Conservation (phyloP, 257 asterid species). For the Salvia rosmarinus region DNA sequence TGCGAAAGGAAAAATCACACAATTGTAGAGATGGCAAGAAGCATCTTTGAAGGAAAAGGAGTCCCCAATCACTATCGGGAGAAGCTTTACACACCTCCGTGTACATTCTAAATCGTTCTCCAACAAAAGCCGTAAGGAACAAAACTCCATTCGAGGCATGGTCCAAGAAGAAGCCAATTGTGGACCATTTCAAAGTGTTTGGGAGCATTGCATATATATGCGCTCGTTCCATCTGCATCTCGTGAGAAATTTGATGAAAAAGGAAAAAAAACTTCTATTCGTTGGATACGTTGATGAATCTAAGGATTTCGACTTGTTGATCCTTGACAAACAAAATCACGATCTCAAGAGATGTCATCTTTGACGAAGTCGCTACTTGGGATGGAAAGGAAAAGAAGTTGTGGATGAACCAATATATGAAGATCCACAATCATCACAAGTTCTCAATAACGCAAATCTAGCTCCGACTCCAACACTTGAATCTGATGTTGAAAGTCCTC, state of each 20-base stretch:
- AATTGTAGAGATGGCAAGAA: slow-evolving; percentile 20
- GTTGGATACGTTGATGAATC: background rate
- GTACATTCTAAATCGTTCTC: slow-evolving; percentile 26
- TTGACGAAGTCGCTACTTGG: background rate
- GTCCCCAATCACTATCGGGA: slow-evolving; percentile 1
- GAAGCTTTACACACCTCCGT: background rate
- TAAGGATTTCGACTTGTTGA: background rate
- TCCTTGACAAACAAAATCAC: background rate
- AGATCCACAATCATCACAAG: background rate
- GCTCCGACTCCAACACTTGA: background rate
- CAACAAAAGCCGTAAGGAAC: slow-evolving; percentile 6
- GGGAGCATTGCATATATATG: slow-evolving; percentile 11
- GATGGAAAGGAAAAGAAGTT: background rate
- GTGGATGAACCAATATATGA: background rate
- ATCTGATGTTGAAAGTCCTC: background rate
- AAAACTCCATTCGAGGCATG: slow-evolving; percentile 20
- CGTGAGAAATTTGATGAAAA: background rate
- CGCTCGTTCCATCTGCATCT: background rate
- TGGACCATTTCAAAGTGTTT: slow-evolving; percentile 14
- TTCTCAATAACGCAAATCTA: background rate
- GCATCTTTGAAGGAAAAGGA: slow-evolving; percentile 17
- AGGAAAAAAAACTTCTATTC: background rate
- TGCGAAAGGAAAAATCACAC: slow-evolving; percentile 30
- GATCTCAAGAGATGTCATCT: background rate
- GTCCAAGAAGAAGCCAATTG: background rate